These are phyloP conservation scores for Geotrichum carabidarum DNA, from an alignment of 1,139 yeast genomes.

Conservation along the genomic window DNA sequence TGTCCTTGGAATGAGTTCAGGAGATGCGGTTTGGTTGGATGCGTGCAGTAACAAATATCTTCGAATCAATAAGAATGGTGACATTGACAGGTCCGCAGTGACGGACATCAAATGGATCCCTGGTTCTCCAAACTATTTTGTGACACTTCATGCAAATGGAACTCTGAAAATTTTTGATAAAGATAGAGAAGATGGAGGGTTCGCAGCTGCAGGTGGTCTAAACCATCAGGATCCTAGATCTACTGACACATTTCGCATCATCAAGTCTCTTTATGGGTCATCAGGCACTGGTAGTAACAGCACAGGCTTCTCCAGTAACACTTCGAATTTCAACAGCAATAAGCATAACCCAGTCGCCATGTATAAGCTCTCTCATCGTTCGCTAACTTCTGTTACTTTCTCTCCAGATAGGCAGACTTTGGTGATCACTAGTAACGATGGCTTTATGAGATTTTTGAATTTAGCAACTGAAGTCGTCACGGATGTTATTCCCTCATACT, in stretches of 20 bases:
- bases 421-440: constrained; percentile 63
- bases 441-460: constrained; percentile 57
- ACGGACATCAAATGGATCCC: constrained; percentile 42
- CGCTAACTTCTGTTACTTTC: constrained; percentile 48
- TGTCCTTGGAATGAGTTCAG: constrained; percentile 48
- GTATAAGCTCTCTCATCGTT: constrained; percentile 54
- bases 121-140: constrained; percentile 37
- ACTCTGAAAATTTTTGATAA: constrained; percentile 40
- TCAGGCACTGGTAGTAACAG: not conserved
- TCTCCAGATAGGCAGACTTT: constrained; percentile 44
- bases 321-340: constrained; percentile 10
- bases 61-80: constrained; percentile 48
- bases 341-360: constrained; percentile 51
- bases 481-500: constrained; percentile 62
- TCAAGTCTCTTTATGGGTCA: constrained; percentile 25
- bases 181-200: constrained; percentile 40
- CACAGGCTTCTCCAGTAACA: not conserved
- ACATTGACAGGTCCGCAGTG: constrained; percentile 37
- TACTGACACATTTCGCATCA: constrained; percentile 30
- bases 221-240: constrained; percentile 25
- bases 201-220: constrained; percentile 26
- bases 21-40: constrained; percentile 56
- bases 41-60: constrained; percentile 45
- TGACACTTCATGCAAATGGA: constrained; percentile 44
- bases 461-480: constrained; percentile 45